Conservation (phyloP, 2,329 filamentous ascomycete species). For the Rhytidhysteron rufulum region DNA sequence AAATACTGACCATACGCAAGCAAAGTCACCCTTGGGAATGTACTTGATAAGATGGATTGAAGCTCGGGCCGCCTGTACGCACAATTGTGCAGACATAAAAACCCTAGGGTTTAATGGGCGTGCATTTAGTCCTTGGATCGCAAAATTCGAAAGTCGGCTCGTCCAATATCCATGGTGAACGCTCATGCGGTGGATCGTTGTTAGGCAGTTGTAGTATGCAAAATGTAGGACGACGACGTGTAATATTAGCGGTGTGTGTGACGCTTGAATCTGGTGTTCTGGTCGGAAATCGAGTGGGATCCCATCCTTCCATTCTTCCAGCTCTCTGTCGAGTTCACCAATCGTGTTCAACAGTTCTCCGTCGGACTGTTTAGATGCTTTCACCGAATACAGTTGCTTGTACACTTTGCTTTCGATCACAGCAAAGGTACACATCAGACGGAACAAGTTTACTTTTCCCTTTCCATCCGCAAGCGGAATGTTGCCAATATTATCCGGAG, state of each 20-base stretch:
- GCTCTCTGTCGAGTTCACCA: slow-evolving; percentile 74
- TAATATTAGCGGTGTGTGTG: slow-evolving; percentile 87
- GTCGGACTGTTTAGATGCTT: slow-evolving; percentile 85
- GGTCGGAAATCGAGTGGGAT: slow-evolving; percentile 97
- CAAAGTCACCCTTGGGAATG: slow-evolving; percentile 90
- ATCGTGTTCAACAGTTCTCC: slow-evolving; percentile 94
- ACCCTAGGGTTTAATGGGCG: slow-evolving; percentile 88
- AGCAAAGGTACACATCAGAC: slow-evolving; percentile 86
- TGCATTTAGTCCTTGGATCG: slow-evolving; percentile 89
- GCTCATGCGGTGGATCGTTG: slow-evolving; percentile 97
- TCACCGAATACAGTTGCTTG: slow-evolving; percentile 86
- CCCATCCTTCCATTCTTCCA: slow-evolving; percentile 94
- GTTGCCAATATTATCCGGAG: slow-evolving; percentile 88
- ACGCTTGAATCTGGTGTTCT: slow-evolving; percentile 91
- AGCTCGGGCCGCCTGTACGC: slow-evolving; percentile 85
- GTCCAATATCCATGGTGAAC: slow-evolving; percentile 99
- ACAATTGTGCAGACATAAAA: slow-evolving; percentile 88
- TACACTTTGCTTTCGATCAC: slow-evolving; percentile 93
- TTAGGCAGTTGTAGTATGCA: slow-evolving; percentile 95
- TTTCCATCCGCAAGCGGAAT: slow-evolving; percentile 86
- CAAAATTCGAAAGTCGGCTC: slow-evolving; percentile 87
- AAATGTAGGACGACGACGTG: slow-evolving; percentile 95
- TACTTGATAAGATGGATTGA: slow-evolving; percentile 95
- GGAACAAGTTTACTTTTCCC: slow-evolving; percentile 91
- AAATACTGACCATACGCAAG: slow-evolving; percentile 86